Evolutionary conservation across 2,329 filamentous ascomycete species (phyloP).

Genomic region (Hortaea werneckii): DNA sequence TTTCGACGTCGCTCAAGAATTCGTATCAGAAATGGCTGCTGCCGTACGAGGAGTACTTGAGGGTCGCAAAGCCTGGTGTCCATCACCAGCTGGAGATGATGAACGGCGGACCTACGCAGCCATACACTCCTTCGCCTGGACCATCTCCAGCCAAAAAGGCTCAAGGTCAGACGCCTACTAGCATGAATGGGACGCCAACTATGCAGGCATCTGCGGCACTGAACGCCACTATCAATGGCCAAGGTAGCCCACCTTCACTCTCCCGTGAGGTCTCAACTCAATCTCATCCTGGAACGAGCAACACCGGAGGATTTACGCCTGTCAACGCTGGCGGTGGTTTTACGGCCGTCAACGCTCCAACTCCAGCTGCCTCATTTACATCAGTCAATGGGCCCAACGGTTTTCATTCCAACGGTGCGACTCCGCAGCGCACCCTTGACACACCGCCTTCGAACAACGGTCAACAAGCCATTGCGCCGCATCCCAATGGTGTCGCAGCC

Average conservation of each 20-base stretch:
- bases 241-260: conserved; percentile 8
- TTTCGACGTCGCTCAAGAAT: conserved; percentile 96
- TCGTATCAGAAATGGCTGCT: conserved; percentile 96
- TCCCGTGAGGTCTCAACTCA: conserved; percentile 6
- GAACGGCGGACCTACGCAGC: conserved; percentile 58
- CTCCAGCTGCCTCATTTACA: conserved; percentile 37
- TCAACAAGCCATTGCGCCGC: conserved; percentile 12
- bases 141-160: conserved; percentile 59
- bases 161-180: conserved; percentile 37
- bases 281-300: conserved; percentile 26
- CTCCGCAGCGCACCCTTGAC: conserved; percentile 34
- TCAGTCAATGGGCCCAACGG: conserved; percentile 46
- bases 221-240: conserved; percentile 42
- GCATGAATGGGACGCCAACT: conserved; percentile 44
- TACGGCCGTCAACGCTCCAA: conserved; percentile 53
- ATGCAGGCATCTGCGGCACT: conserved; percentile 47
- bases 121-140: conserved; percentile 68
- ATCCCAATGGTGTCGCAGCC: conserved; percentile 16
- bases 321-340: conserved; percentile 54
- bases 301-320: conserved; percentile 57
- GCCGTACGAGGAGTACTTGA: conserved; percentile 90
- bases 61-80: conserved; percentile 86
- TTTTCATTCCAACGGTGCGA: conserved; percentile 23
- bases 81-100: conserved; percentile 90
- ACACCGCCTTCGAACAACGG: conserved; percentile 38